phyloP scores from a whole-genome alignment of 345 rosid genomes.

The Kernera saxatilis region DNA sequence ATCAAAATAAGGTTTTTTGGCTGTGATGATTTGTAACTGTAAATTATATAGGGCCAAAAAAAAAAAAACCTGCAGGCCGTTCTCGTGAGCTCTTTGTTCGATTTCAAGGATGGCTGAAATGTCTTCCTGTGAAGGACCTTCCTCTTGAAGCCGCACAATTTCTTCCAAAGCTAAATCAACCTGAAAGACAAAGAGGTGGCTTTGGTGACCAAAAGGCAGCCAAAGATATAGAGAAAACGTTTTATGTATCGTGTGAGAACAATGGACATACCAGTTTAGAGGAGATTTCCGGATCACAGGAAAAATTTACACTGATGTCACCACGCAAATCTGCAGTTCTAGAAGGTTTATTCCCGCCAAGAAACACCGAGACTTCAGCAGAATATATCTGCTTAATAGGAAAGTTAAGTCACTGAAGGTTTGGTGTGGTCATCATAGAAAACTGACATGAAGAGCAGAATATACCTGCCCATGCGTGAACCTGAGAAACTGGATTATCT shows the following conservation, averaged over 20 bases:
- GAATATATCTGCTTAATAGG: constrained; percentile 61
- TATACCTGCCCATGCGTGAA: constrained; percentile 88
- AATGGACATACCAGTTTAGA: constrained; percentile 55
- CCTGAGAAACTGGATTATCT: constrained; percentile 79
- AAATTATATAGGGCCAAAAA: background rate
- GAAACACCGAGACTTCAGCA: constrained; percentile 76
- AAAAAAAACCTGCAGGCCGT: constrained; percentile 67
- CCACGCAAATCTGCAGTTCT: constrained; percentile 83
- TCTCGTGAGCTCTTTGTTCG: constrained; percentile 93
- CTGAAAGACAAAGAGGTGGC: constrained; percentile 31
- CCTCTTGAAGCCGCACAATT: constrained; percentile 68
- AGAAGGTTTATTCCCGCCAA: constrained; percentile 84
- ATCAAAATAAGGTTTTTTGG: background rate
- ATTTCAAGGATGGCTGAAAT: constrained; percentile 74
- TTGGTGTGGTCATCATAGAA: constrained; percentile 9
- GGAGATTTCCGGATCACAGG: constrained; percentile 89
- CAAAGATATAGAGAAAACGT: background rate
- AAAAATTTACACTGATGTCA: constrained; percentile 74
- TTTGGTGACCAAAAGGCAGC: constrained; percentile 11
- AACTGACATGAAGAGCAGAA: constrained; percentile 1
- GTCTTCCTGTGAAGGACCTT: constrained; percentile 74
- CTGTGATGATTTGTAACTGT: background rate
- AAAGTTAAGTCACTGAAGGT: constrained; percentile 8
- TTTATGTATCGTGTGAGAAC: background rate
- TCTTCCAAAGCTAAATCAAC: constrained; percentile 87